Conservation (phyloP, 1,284 basidiomycete species). For the Marasmius oreades region DNA sequence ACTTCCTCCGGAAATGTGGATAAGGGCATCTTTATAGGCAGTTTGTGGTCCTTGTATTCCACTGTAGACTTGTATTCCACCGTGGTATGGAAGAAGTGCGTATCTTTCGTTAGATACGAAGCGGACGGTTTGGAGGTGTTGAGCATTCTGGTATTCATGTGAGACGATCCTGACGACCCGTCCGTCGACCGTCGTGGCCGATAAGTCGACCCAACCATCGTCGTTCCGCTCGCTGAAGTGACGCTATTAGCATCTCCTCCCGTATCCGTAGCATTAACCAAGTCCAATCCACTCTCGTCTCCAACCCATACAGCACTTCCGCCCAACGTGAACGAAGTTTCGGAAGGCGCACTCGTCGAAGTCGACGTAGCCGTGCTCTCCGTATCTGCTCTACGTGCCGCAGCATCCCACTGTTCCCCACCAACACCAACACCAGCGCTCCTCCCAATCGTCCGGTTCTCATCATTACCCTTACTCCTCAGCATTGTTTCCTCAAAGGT, state of each 20-base stretch:
- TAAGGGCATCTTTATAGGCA: slow-evolving; percentile 87
- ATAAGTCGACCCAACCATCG: slow-evolving; percentile 28
- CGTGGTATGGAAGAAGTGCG: slow-evolving; percentile 87
- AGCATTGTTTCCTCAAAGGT: slow-evolving; percentile 65
- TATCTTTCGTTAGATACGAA: slow-evolving; percentile 66
- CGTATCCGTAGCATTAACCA: slow-evolving; percentile 27
- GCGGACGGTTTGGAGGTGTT: slow-evolving; percentile 5
- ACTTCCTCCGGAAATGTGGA: slow-evolving; percentile 91
- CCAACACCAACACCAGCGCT: slow-evolving; percentile 11
- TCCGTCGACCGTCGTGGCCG: slow-evolving; percentile 68
- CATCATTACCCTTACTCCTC: slow-evolving; percentile 36
- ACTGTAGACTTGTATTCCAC: slow-evolving; percentile 83
- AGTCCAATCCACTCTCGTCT: slow-evolving; percentile 57
- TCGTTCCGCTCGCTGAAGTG: slow-evolving; percentile 32
- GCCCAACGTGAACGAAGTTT: slow-evolving; percentile 67
- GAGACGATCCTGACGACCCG: slow-evolving; percentile 65
- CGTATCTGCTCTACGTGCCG: slow-evolving; percentile 29
- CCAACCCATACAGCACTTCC: slow-evolving; percentile 79
- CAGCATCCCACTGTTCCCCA: slow-evolving; percentile 23
- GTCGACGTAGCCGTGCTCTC: slow-evolving; percentile 34
- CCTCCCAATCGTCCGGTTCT: slow-evolving; percentile 25
- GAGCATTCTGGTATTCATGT: slow-evolving; percentile 20
- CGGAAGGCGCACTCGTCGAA: slow-evolving; percentile 50
- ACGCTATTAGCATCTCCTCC: slow-evolving; percentile 34
- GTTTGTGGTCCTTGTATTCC: slow-evolving; percentile 70